These are phyloP conservation scores for Elsinoe fawcettii DNA, from an alignment of 2,329 filamentous ascomycete species.

Conservation along the genomic window DNA sequence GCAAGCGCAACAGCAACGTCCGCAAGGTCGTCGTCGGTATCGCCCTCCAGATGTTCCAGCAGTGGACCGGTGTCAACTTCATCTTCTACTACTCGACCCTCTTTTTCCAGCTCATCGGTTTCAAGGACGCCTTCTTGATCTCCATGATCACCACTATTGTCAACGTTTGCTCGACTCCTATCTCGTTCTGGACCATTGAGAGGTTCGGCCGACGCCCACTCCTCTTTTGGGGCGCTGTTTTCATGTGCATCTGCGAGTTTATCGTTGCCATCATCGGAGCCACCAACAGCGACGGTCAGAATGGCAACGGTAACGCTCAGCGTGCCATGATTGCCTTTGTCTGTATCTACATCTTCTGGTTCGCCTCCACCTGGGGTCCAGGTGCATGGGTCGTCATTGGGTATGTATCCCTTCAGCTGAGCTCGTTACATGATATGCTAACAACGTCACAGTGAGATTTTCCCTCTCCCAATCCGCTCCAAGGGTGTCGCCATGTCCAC, in stretches of 20 bases:
- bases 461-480: slow-evolving; percentile 56
- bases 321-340: slow-evolving; percentile 68
- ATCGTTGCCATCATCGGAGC: slow-evolving; percentile 63
- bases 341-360: slow-evolving; percentile 88
- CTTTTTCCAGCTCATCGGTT: slow-evolving; percentile 73
- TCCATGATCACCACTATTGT: slow-evolving; percentile 80
- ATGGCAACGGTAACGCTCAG: slow-evolving; percentile 44
- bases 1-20: slow-evolving; percentile 44
- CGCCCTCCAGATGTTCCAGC: slow-evolving; percentile 43
- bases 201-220: slow-evolving; percentile 71
- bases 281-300: slow-evolving; percentile 22
- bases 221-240: slow-evolving; percentile 67
- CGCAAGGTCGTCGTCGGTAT: slow-evolving; percentile 42
- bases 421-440: slow-evolving; percentile 40
- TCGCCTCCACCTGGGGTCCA: slow-evolving; percentile 76
- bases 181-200: slow-evolving; percentile 86
- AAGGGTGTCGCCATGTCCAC: slow-evolving; percentile 70
- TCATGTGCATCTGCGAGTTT: slow-evolving; percentile 82
- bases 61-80: slow-evolving; percentile 84
- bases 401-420: slow-evolving; percentile 1
- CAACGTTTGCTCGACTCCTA: slow-evolving; percentile 76
- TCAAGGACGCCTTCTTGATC: slow-evolving; percentile 72
- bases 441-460: slow-evolving; percentile 61
- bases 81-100: slow-evolving; percentile 66
- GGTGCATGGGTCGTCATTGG: slow-evolving; percentile 51